Evolutionary conservation across 225 moss, liverwort and hornwort genomes (phyloP).

Genomic region (Rhytidiadelphus loreus): DNA sequence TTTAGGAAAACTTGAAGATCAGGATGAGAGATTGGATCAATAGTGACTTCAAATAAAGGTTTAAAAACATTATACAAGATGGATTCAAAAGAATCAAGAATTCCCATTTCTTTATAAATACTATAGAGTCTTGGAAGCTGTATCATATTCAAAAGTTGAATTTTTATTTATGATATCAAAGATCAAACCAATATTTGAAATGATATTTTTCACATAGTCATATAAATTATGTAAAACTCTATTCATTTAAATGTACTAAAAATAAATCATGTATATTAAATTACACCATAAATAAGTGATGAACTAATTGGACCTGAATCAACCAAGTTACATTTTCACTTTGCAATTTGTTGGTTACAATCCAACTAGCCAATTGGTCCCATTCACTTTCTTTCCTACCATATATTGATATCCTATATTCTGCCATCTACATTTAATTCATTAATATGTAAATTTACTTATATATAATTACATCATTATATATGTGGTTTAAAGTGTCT

Average conservation of each 20-base stretch:
- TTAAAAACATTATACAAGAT: conserved; percentile 80
- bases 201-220: neutral
- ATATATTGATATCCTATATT: conserved; percentile 97
- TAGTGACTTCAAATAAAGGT: conserved; percentile 81
- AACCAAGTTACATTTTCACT: conserved; percentile 97
- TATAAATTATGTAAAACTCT: too few species aligned
- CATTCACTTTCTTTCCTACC: conserved; percentile 96
- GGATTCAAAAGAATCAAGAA: conserved; percentile 79
- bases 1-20: conserved; percentile 79
- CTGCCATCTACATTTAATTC: conserved; percentile 59
- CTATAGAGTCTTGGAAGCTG: conserved; percentile 88
- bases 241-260: neutral
- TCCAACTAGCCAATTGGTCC: conserved; percentile 97
- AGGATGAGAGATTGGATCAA: conserved; percentile 80
- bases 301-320: conserved; percentile 41
- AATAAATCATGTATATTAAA: neutral
- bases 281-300: neutral
- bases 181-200: neutral
- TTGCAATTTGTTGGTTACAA: conserved; percentile 74
- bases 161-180: neutral
- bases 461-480: neutral
- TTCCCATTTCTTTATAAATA: conserved; percentile 93
- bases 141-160: neutral
- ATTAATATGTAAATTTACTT: neutral
- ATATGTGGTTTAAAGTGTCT: neutral